Base-by-base conservation (phyloP, 257 asterid genomes). In the Verbena officinalis region DNA sequence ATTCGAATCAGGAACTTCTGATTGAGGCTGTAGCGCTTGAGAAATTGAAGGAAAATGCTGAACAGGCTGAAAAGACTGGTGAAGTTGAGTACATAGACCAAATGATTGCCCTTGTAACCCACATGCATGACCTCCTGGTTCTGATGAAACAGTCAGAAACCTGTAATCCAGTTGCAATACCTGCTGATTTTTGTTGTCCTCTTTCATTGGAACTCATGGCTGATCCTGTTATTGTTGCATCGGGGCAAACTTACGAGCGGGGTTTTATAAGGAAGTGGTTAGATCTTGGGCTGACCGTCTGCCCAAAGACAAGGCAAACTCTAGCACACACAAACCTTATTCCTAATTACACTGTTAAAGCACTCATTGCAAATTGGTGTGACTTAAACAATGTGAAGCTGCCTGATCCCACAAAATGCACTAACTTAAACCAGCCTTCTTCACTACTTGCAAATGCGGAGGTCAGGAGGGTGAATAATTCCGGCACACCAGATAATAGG, bases 161-260 rank as follows among this genome's bases (percentile, higher is more conserved):
- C 69, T 80, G 81, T 65, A 81, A 82, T 71, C 82, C 89, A 27
- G 95, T 90, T 52, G 69, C 75, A 54, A 80, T 90, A 75, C 97
- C 96, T 59, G 76, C 95, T 27, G 94, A 90, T 70, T 87, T 87
- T 78, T 85, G 91, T 75, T 90, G 97, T 69, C 97, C 96, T 46
- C 91, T 87, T 53, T 90, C 96, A 34, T 95, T 87, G 58, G 97
- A 87, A 62, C 88, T 90, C 74, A 87, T 90, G 96, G 82, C 91
- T 2, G 97, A 90, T 57, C 97, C 97, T 70, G 97, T 90, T 60
- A 87, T 90, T 75, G 88, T 90, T 70, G 90, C 91, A 40, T 90
- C 96, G 63, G 97, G 97, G 50, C 95, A 87, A 87, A 90, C 97
- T n/a, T 90, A 87, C 34, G 97, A 90, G 79, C 81, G 92, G 56